These are phyloP conservation scores for Pythium rishiriense DNA, from an alignment of 352 stramenopile species.

Conservation along the genomic window DNA sequence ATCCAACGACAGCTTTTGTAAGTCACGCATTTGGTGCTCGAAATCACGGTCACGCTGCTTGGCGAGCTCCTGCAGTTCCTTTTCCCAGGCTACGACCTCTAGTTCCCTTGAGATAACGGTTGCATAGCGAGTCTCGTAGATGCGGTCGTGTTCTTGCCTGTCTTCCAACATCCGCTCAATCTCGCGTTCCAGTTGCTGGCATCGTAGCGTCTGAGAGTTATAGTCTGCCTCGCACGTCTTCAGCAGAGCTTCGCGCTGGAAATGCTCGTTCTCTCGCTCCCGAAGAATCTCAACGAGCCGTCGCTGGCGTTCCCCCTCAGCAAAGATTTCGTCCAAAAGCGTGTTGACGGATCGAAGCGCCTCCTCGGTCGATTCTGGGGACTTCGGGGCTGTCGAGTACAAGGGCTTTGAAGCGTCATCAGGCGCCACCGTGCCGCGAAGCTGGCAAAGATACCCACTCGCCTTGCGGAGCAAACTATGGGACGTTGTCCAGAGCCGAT, in stretches of 20 bases:
- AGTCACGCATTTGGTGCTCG: conserved; percentile 8
- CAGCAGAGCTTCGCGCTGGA: conserved; percentile 9
- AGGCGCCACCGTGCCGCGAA: conserved; percentile 14
- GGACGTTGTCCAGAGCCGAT: conserved; percentile 13
- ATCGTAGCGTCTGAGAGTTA: neutral
- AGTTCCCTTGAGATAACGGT: neutral
- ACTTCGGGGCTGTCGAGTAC: neutral
- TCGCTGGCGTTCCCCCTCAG: conserved; percentile 48
- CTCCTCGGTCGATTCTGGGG: neutral
- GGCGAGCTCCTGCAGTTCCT: neutral
- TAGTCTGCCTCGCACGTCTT: conserved; percentile 13
- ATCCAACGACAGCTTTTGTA: conserved; percentile 5
- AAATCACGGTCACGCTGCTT: conserved; percentile 10
- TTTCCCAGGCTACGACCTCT: neutral
- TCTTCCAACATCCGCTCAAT: neutral
- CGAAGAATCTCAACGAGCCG: conserved; percentile 38
- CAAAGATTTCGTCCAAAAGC: conserved; percentile 52
- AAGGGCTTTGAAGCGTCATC: neutral
- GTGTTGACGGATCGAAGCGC: conserved; percentile 46
- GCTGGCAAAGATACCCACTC: conserved; percentile 16
- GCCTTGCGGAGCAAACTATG: conserved; percentile 18
- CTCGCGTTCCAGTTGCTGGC: conserved; percentile 2
- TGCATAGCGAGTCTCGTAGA: neutral
- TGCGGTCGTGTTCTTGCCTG: neutral
- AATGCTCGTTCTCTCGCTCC: conserved; percentile 26